These are phyloP conservation scores for Colletotrichum sp. DNA, from an alignment of 2,329 filamentous ascomycete genomes.

Conservation along the genomic window DNA sequence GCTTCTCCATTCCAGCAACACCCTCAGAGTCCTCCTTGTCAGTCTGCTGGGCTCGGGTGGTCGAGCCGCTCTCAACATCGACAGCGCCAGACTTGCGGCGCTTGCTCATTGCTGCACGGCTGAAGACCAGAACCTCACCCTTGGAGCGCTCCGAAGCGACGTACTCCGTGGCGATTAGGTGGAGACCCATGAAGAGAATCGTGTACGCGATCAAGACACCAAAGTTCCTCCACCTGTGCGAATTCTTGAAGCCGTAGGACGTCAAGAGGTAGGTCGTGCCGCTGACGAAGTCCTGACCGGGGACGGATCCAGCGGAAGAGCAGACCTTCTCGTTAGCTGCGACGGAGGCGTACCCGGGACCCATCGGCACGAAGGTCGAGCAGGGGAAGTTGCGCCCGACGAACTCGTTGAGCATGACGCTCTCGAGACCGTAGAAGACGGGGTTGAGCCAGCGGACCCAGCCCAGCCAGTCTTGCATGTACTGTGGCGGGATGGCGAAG, in stretches of 20 bases:
- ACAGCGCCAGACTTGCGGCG: constrained; percentile 24
- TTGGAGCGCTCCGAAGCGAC: constrained; percentile 6
- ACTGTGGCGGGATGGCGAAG: constrained; percentile 41
- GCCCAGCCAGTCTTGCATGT: constrained; percentile 56
- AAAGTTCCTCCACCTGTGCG: constrained; percentile 61
- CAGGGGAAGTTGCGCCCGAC: constrained; percentile 52
- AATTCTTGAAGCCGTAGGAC: constrained; percentile 50
- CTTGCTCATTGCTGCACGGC: not conserved
- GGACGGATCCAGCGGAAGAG: constrained; percentile 48
- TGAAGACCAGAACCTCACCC: constrained; percentile 13
- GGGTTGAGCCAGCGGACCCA: constrained; percentile 71
- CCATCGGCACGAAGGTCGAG: constrained; percentile 35
- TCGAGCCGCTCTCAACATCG: not conserved
- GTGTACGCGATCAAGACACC: constrained; percentile 49
- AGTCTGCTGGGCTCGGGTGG: not conserved
- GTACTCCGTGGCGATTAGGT: constrained; percentile 8
- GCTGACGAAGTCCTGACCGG: constrained; percentile 47
- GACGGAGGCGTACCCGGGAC: constrained; percentile 29
- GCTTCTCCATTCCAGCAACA: constrained; percentile 32
- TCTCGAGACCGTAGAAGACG: constrained; percentile 68
- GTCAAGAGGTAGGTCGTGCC: constrained; percentile 53
- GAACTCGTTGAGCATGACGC: constrained; percentile 68
- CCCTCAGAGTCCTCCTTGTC: not conserved
- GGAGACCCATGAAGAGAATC: not conserved
- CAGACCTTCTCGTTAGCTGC: constrained; percentile 44